Evolutionary conservation across 1,284 basidiomycete genomes (phyloP).

Genomic region (Ustilago trichophora): DNA sequence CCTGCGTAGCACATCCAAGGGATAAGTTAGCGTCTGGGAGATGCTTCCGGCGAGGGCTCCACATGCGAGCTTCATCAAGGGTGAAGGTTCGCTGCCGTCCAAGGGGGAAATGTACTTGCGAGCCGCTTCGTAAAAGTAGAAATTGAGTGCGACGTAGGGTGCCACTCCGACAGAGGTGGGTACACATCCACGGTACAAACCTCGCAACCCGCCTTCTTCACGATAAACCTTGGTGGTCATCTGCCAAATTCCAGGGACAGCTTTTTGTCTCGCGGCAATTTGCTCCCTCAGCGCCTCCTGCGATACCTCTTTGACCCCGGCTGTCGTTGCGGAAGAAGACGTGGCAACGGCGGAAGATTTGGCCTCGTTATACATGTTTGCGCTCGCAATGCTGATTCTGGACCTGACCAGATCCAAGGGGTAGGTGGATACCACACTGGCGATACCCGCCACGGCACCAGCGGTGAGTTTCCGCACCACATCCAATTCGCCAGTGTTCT

Average conservation of each 20-base stretch:
- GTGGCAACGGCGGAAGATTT: constrained; percentile 13
- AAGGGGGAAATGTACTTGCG: constrained; percentile 56
- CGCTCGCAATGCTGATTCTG: constrained; percentile 82
- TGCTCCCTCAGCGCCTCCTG: constrained; percentile 20
- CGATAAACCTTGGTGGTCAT: constrained; percentile 89
- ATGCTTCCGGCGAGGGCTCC: constrained; percentile 73
- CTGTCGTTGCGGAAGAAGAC: not conserved
- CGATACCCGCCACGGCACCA: constrained; percentile 88
- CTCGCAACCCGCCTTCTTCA: constrained; percentile 87
- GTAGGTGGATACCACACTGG: constrained; percentile 89
- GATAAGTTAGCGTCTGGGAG: constrained; percentile 92
- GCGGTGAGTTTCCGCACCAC: constrained; percentile 82
- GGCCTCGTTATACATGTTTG: constrained; percentile 58
- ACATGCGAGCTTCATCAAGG: constrained; percentile 67
- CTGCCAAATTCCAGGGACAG: constrained; percentile 77
- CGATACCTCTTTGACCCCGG: not conserved
- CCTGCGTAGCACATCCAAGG: constrained; percentile 89
- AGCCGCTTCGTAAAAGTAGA: constrained; percentile 64
- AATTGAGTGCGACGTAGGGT: constrained; percentile 76
- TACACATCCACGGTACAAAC: constrained; percentile 84
- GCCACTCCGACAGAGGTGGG: constrained; percentile 91
- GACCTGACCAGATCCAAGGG: constrained; percentile 91
- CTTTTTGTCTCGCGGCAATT: constrained; percentile 28
- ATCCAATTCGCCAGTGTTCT: constrained; percentile 74
- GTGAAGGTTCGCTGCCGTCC: constrained; percentile 52